Percentiles rank a stretch among this genome's conserved stretches.
These are phyloP conservation scores for Aspergillus fischeri DNA, from an alignment of 2,329 filamentous ascomycete species.

Conservation along the genomic window DNA sequence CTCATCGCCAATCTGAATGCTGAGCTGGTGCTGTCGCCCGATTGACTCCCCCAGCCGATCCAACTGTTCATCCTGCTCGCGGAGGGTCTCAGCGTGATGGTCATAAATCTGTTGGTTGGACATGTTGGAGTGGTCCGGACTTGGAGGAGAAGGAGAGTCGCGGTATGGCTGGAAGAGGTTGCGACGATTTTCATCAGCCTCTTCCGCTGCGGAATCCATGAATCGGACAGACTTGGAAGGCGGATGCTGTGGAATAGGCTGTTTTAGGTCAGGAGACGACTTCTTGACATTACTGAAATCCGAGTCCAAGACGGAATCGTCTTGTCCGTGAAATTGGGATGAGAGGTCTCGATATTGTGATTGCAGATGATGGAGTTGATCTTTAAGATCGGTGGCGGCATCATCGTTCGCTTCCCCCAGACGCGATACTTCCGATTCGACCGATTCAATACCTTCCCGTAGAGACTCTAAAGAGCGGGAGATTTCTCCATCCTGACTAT, in stretches of 20 bases:
- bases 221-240: slow-evolving; percentile 78
- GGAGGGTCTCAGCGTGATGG: slow-evolving; percentile 75
- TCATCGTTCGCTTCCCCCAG: slow-evolving; percentile 56
- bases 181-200: slow-evolving; percentile 52
- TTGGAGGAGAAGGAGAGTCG: slow-evolving; percentile 51
- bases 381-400: slow-evolving; percentile 50
- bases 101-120: slow-evolving; percentile 81
- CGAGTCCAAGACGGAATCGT: slow-evolving; percentile 21
- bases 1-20: slow-evolving; percentile 94
- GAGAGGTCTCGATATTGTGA: slow-evolving; percentile 73
- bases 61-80: slow-evolving; percentile 92
- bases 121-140: slow-evolving; percentile 52
- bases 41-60: slow-evolving; percentile 83
- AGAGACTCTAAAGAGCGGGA: slow-evolving; percentile 84
- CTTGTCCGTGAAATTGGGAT: slow-evolving; percentile 71
- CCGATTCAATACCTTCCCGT: slow-evolving; percentile 68
- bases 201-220: slow-evolving; percentile 59
- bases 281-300: slow-evolving; percentile 61
- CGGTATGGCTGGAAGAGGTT: slow-evolving; percentile 59
- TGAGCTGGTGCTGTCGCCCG: slow-evolving; percentile 81
- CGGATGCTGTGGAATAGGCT: slow-evolving; percentile 42
- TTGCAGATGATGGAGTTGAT: slow-evolving; percentile 65
- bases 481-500: slow-evolving; percentile 83
- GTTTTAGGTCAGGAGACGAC: slow-evolving; percentile 39
- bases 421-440: slow-evolving; percentile 62